phyloP scores from a whole-genome alignment of 2,329 filamentous ascomycete species.

The Fusarium paranaense region DNA sequence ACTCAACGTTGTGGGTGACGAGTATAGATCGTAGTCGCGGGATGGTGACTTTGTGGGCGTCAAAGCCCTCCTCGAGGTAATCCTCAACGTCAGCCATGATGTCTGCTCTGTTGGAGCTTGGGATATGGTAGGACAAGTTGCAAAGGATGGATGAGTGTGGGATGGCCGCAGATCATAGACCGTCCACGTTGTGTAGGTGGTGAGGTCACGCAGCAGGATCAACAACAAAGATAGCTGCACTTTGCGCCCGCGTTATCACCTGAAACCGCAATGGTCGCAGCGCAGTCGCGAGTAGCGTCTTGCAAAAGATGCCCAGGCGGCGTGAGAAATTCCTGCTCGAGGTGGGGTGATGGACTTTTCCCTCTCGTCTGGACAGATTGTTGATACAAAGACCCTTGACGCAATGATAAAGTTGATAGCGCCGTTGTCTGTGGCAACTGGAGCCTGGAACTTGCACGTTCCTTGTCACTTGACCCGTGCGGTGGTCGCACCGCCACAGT shows the following conservation, averaged over 20 bases:
- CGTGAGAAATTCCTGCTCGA: slow-evolving; percentile 16
- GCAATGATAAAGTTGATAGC: slow-evolving; percentile 45
- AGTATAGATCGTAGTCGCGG: slow-evolving; percentile 91
- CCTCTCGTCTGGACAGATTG: slow-evolving; percentile 35
- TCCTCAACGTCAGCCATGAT: slow-evolving; percentile 77
- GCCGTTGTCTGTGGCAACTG: slow-evolving; percentile 56
- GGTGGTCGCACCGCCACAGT: slow-evolving; percentile 24
- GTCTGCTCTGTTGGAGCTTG: slow-evolving; percentile 21
- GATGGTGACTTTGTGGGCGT: slow-evolving; percentile 84
- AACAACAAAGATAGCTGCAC: slow-evolving; percentile 31
- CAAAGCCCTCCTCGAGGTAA: slow-evolving; percentile 89
- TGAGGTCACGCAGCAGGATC: neutral
- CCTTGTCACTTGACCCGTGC: slow-evolving; percentile 40
- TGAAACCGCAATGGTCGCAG: slow-evolving; percentile 7
- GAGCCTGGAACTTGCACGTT: slow-evolving; percentile 19
- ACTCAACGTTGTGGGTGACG: slow-evolving; percentile 86
- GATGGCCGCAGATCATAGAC: slow-evolving; percentile 33
- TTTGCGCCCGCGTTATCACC: neutral
- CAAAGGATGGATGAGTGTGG: slow-evolving; percentile 19
- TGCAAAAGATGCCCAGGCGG: neutral
- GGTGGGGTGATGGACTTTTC: slow-evolving; percentile 39
- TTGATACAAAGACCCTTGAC: slow-evolving; percentile 48
- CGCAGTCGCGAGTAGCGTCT: neutral
- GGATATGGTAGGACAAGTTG: slow-evolving; percentile 11
- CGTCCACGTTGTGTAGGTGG: slow-evolving; percentile 14